Evolutionary conservation across 1,139 yeast species (phyloP).

Genomic region (Komagataea norvegica): DNA sequence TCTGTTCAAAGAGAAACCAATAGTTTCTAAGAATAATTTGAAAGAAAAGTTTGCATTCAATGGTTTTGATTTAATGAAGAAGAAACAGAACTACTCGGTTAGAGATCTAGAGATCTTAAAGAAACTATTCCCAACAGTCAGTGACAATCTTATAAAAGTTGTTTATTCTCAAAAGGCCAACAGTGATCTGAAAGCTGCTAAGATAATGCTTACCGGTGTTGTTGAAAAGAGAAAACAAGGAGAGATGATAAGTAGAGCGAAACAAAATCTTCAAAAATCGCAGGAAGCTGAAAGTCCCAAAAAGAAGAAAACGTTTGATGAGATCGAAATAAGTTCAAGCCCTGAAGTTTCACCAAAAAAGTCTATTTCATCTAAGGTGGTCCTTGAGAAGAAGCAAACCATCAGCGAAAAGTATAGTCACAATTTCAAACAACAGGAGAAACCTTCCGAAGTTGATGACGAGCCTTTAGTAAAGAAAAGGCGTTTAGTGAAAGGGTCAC

Average conservation of each 20-base stretch:
- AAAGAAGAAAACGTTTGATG: slow-evolving; percentile 2
- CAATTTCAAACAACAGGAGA: slow-evolving; percentile 8
- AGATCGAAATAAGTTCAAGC: slow-evolving; percentile 21
- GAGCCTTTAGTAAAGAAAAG: slow-evolving; percentile 24
- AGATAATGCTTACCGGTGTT: slow-evolving; percentile 40
- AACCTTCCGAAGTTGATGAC: slow-evolving; percentile 1
- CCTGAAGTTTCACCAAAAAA: slow-evolving; percentile 25
- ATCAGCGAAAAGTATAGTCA: slow-evolving; percentile 46
- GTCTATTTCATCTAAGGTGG: slow-evolving; percentile 43
- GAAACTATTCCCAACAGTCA: slow-evolving; percentile 42
- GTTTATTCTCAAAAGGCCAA: slow-evolving; percentile 54
- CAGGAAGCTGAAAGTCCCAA: not conserved
- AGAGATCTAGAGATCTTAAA: slow-evolving; percentile 44
- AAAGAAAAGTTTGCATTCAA: slow-evolving; percentile 32
- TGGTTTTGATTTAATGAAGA: slow-evolving; percentile 22
- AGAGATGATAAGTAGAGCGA: slow-evolving; percentile 9
- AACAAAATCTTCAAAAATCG: not conserved
- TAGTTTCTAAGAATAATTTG: slow-evolving; percentile 20
- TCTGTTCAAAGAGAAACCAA: slow-evolving; percentile 18
- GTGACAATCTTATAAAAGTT: slow-evolving; percentile 50
- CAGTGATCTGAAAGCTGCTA: slow-evolving; percentile 51
- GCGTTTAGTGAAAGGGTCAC: slow-evolving; percentile 28
- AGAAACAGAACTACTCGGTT: slow-evolving; percentile 8
- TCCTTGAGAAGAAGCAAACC: slow-evolving; percentile 47
- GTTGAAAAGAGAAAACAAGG: slow-evolving; percentile 24